Conservation (phyloP, 352 stramenopile species). For the Pythium apleroticum region DNA sequence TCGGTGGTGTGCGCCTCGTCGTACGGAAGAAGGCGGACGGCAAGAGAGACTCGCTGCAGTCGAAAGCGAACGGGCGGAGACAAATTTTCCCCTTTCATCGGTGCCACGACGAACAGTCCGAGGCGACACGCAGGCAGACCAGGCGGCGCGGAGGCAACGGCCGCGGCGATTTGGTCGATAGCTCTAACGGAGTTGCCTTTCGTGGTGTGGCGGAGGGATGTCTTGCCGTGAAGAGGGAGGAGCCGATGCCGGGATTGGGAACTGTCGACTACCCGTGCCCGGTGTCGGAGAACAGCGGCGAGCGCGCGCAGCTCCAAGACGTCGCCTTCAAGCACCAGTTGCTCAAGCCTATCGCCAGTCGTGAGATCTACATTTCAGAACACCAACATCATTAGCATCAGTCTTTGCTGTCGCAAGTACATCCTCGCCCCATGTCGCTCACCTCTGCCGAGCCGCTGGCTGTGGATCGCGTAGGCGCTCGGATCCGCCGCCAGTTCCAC, state of each 20-base stretch:
- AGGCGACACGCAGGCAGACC: slow-evolving; percentile 11
- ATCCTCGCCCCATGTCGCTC: not conserved
- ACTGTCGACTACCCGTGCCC: not conserved
- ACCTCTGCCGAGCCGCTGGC: not conserved
- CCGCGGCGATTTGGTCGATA: not conserved
- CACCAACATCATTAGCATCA: too few species aligned
- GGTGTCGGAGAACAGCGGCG: not conserved
- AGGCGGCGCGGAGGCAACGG: not conserved
- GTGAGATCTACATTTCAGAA: not conserved
- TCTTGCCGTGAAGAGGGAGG: not conserved
- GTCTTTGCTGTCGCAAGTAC: not conserved
- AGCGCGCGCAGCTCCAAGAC: slow-evolving; percentile 2
- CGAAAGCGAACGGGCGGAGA: not conserved
- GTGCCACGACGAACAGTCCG: slow-evolving; percentile 19
- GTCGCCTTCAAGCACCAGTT: not conserved
- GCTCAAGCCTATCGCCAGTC: not conserved
- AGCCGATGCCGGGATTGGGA: not conserved
- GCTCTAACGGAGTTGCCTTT: not conserved
- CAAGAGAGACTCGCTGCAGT: slow-evolving; percentile 1
- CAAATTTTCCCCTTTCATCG: slow-evolving; percentile 13
- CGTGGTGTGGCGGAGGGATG: not conserved
- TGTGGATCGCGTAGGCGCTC: not conserved
- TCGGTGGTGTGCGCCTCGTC: not conserved
- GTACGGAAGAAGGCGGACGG: slow-evolving; percentile 24
- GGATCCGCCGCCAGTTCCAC: not conserved